phyloP scores from a whole-genome alignment of 2,329 filamentous ascomycete genomes.

The Aspergillus sp. region DNA sequence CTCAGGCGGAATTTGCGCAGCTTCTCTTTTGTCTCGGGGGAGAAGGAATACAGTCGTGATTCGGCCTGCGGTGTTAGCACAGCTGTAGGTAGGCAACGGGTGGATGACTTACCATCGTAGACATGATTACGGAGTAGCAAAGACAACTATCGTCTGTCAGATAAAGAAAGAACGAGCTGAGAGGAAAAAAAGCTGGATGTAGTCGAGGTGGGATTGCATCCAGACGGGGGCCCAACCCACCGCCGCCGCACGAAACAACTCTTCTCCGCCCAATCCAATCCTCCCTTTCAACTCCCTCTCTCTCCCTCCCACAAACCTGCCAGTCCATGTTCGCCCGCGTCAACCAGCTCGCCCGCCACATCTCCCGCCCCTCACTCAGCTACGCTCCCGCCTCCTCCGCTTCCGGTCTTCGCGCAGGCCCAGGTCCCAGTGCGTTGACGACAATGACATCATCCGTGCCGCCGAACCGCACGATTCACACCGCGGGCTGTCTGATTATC shows the following conservation, averaged over 20 bases:
- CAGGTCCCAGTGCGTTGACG: too few species aligned
- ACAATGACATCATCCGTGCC: conserved; percentile 37
- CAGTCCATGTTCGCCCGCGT: conserved; percentile 64
- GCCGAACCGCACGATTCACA: conserved; percentile 59
- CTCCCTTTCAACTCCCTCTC: conserved; percentile 3
- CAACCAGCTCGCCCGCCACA: conserved; percentile 62
- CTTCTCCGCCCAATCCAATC: conserved; percentile 8
- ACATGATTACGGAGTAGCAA: conserved; percentile 1
- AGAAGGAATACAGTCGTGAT: conserved; percentile 85
- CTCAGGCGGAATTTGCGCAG: conserved; percentile 89
- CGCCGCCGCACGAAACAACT: too few species aligned
- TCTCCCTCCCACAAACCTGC: conserved; percentile 2
- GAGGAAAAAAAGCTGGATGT: background rate
- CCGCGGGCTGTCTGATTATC: conserved; percentile 86
- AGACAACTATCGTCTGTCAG: background rate
- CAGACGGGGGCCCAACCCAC: conserved; percentile 6
- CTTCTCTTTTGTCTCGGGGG: conserved; percentile 75
- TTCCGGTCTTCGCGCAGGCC: conserved; percentile 9
- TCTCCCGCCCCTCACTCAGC: conserved; percentile 54
- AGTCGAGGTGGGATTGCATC: background rate
- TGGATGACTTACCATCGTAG: conserved; percentile 10
- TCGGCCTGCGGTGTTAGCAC: conserved; percentile 54
- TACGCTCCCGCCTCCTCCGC: conserved; percentile 41
- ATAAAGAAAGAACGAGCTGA: background rate
- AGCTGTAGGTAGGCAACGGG: conserved; percentile 3